A percentile compares a stretch with the other conserved stretches of the same genome.
These are phyloP conservation scores for Elaeis oleifera DNA, from an alignment of 202 grass and related monocot species.

Conservation along the genomic window DNA sequence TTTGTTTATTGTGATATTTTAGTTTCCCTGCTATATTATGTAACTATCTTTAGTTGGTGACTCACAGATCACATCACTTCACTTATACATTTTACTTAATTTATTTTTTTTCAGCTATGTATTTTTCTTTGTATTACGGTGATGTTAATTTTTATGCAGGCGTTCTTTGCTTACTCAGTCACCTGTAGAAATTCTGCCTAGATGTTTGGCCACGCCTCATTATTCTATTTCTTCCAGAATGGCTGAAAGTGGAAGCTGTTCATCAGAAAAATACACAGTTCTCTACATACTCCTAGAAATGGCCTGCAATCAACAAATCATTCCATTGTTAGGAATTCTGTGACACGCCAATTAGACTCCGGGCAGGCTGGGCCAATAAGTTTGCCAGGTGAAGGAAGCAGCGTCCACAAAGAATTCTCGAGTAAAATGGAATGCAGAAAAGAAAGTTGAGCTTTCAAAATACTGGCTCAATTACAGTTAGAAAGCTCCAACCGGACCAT, in stretches of 20 bases:
- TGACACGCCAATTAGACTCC: slow-evolving; percentile 25
- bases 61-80: too few relatives aligned
- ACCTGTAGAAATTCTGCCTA: slow-evolving; percentile 42
- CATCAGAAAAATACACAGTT: slow-evolving; percentile 30
- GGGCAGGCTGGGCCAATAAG: slow-evolving; percentile 22
- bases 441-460: slow-evolving; percentile 77
- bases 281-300: slow-evolving; percentile 33
- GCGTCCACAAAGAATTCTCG: slow-evolving; percentile 35
- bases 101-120: too few relatives aligned
- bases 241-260: slow-evolving; percentile 42
- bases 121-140: background rate
- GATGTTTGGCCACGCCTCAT: slow-evolving; percentile 33
- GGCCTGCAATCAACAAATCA: slow-evolving; percentile 23
- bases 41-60: too few relatives aligned
- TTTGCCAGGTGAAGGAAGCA: slow-evolving; percentile 23
- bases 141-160: slow-evolving; percentile 33
- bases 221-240: slow-evolving; percentile 38
- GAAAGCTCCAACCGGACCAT: slow-evolving; percentile 26
- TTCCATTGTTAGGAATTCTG: slow-evolving; percentile 35
- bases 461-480: slow-evolving; percentile 26
- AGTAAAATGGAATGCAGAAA: slow-evolving; percentile 67
- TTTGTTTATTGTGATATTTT: too few relatives aligned
- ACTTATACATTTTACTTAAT: too few relatives aligned
- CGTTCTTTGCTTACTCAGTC: slow-evolving; percentile 77
- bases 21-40: too few relatives aligned